A percentile compares a stretch with the other conserved stretches of the same genome.
Conservation (phyloP, 2,329 filamentous ascomycete species). For the Colletotrichum magnum region DNA sequence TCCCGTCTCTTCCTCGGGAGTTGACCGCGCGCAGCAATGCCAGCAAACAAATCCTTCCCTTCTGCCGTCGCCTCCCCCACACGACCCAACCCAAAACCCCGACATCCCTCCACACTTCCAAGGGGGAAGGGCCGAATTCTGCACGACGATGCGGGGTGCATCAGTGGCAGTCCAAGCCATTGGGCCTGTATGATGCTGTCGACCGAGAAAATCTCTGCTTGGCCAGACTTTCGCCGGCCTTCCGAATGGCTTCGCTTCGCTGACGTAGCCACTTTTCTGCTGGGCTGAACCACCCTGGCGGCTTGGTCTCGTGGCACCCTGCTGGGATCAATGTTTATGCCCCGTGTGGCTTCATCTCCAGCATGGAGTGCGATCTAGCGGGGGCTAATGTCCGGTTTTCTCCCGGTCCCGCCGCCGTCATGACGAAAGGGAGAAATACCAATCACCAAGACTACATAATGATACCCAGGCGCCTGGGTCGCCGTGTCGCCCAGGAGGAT, state of each 20-base stretch:
- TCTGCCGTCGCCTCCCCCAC: slow-evolving; percentile 25
- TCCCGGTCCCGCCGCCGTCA: slow-evolving; percentile 8
- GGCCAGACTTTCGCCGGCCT: neutral
- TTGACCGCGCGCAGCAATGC: slow-evolving; percentile 21
- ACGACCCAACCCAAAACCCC: slow-evolving; percentile 28
- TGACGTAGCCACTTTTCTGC: slow-evolving; percentile 31
- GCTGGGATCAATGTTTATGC: slow-evolving; percentile 15
- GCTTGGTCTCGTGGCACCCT: slow-evolving; percentile 34
- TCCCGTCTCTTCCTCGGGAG: slow-evolving; percentile 26
- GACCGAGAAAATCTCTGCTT: slow-evolving; percentile 2
- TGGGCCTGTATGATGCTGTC: slow-evolving; percentile 10
- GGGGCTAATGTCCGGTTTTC: slow-evolving; percentile 26
- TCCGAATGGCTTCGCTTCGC: slow-evolving; percentile 11
- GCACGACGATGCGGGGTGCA: slow-evolving; percentile 32
- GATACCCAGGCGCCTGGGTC: neutral
- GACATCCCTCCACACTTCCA: slow-evolving; percentile 29
- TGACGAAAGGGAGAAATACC: neutral
- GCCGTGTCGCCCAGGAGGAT: no score
- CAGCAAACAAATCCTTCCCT: neutral
- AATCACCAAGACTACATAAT: slow-evolving; percentile 26
- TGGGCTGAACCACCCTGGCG: slow-evolving; percentile 11
- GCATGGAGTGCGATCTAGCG: slow-evolving; percentile 1
- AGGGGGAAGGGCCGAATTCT: slow-evolving; percentile 33
- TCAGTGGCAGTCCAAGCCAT: slow-evolving; percentile 19
- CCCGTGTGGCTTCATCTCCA: slow-evolving; percentile 33